A percentile compares a stretch with the other conserved stretches of the same genome.
These are phyloP conservation scores for Collybiopsis confluens DNA, from an alignment of 768 basidiomycete species.

Conservation along the genomic window DNA sequence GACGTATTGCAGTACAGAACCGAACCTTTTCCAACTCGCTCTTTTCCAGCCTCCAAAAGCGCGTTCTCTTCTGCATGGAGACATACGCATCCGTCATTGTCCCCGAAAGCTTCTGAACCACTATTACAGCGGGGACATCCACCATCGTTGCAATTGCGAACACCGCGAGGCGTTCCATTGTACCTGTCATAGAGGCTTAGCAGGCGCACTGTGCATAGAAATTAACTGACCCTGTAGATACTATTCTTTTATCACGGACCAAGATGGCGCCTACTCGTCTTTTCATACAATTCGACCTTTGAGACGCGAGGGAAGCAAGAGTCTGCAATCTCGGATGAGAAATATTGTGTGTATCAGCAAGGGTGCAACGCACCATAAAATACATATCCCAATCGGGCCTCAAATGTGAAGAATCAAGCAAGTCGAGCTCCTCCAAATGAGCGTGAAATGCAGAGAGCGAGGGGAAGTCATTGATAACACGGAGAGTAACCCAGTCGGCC, in stretches of 20 bases:
- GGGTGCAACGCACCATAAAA: conserved; percentile 69
- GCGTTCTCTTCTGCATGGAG: conserved; percentile 99
- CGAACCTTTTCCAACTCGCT: conserved; percentile 75
- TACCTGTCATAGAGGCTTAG: conserved; percentile 58
- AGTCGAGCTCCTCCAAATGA: conserved; percentile 64
- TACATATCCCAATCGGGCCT: conserved; percentile 94
- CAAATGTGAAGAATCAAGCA: conserved; percentile 69
- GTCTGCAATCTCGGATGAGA: conserved; percentile 45
- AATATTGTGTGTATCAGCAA: background rate
- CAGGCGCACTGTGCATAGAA: background rate
- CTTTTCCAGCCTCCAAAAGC: conserved; percentile 87
- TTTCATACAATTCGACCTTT: conserved; percentile 95
- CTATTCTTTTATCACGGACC: conserved; percentile 76
- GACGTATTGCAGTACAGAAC: conserved; percentile 99
- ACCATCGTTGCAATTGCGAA: conserved; percentile 87
- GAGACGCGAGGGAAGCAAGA: conserved; percentile 84
- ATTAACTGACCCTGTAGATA: conserved; percentile 66
- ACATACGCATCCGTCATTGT: conserved; percentile 80
- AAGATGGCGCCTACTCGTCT: conserved; percentile 92
- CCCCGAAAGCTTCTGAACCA: conserved; percentile 36
- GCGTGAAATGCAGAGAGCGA: conserved; percentile 47
- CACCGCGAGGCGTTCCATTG: conserved; percentile 92
- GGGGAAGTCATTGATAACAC: conserved; percentile 61
- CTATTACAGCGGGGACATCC: conserved; percentile 83
- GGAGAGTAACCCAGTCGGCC: conserved; percentile 54